Evolutionary conservation across 768 basidiomycete species (phyloP).

Genomic region (Tylopilus intermedius): DNA sequence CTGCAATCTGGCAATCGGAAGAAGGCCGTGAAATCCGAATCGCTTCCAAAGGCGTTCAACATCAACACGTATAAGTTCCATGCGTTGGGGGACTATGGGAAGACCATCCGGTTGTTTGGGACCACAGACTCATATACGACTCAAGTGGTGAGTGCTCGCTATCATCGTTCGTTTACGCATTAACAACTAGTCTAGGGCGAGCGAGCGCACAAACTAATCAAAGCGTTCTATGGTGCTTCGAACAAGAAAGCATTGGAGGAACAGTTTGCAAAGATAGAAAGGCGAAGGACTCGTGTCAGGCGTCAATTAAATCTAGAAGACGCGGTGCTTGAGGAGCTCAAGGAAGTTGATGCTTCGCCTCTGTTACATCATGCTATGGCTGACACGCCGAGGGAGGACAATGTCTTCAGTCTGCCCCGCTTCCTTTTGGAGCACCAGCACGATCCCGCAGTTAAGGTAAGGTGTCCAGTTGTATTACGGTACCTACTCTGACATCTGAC

Average conservation of each 20-base stretch:
- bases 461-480: too few species aligned
- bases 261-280: conserved; percentile 10
- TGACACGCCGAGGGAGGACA: not conserved
- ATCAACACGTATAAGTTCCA: conserved; percentile 29
- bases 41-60: conserved; percentile 15
- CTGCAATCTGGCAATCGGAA: not conserved
- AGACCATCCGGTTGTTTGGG: conserved; percentile 1
- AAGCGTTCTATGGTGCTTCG: conserved; percentile 22
- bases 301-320: not conserved
- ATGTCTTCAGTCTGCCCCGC: not conserved
- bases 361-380: conserved; percentile 6
- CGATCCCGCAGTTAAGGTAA: conserved; percentile 11
- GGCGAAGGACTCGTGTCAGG: not conserved
- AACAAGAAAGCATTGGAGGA: conserved; percentile 14
- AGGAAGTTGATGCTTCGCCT: not conserved
- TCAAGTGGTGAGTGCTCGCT: not conserved
- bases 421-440: conserved; percentile 1
- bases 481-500: too few species aligned
- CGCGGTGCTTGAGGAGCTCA: not conserved
- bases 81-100: conserved; percentile 23
- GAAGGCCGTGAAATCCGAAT: not conserved
- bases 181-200: not conserved
- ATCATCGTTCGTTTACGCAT: too few species aligned
- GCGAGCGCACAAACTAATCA: conserved; percentile 13
- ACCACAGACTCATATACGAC: not conserved